These are phyloP conservation scores for Ceratobasidium sp. DNA, from an alignment of 1,284 basidiomycete genomes.

Conservation along the genomic window DNA sequence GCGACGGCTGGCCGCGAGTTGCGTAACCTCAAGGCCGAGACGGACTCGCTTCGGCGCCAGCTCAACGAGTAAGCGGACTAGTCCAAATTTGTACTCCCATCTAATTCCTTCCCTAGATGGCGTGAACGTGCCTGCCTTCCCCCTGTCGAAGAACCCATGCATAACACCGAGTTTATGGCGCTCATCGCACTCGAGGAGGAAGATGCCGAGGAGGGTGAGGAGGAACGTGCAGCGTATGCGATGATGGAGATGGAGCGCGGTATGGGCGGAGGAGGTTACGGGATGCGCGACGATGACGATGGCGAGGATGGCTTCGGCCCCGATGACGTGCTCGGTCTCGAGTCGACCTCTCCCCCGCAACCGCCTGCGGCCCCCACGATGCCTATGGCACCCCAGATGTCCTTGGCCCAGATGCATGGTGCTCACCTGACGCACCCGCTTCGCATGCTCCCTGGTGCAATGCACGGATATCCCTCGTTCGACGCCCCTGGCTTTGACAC, in stretches of 20 bases:
- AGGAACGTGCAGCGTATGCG: constrained; percentile 53
- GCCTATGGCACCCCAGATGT: constrained; percentile 45
- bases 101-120: constrained; percentile 58
- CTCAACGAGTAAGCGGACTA: constrained; percentile 73
- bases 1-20: constrained; percentile 82
- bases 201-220: constrained; percentile 61
- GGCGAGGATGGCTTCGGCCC: constrained; percentile 54
- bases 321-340: constrained; percentile 35
- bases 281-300: constrained; percentile 53
- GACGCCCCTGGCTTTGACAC: constrained; percentile 26
- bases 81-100: neutral
- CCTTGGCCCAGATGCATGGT: constrained; percentile 48
- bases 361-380: constrained; percentile 33
- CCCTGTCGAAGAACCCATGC: constrained; percentile 75
- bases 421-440: constrained; percentile 46
- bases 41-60: constrained; percentile 84
- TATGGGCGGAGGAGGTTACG: constrained; percentile 66
- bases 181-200: constrained; percentile 77
- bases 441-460: constrained; percentile 46
- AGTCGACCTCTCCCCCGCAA: constrained; percentile 43
- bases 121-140: constrained; percentile 77
- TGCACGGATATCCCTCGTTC: constrained; percentile 35
- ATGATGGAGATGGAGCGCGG: constrained; percentile 64
- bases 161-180: constrained; percentile 76
- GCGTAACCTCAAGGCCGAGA: constrained; percentile 78